phyloP scores from a whole-genome alignment of 768 basidiomycete species.

The Collybia sp. region DNA sequence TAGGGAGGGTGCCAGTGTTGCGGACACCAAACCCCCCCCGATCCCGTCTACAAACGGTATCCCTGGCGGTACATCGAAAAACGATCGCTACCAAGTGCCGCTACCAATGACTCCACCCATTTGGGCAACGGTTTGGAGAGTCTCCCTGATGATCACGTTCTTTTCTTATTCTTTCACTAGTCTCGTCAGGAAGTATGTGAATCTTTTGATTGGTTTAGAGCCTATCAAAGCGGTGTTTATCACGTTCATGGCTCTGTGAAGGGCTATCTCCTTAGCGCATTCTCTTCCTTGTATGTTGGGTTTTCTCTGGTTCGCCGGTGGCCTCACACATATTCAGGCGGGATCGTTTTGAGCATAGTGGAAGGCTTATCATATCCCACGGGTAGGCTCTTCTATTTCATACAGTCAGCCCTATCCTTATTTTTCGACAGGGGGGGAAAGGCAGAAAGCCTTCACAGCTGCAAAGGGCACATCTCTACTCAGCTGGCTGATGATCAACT shows the following conservation, averaged over 20 bases:
- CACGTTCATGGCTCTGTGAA: constrained; percentile 51
- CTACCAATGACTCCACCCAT: constrained; percentile 30
- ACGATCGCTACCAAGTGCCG: constrained; percentile 12
- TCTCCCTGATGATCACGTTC: not conserved
- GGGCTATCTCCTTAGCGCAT: constrained; percentile 75
- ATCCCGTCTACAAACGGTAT: too few species aligned
- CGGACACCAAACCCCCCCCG: too few species aligned
- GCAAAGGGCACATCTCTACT: constrained; percentile 31
- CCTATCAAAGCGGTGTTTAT: constrained; percentile 82
- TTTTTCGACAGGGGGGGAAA: constrained; percentile 57
- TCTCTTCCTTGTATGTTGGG: constrained; percentile 52
- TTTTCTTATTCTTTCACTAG: constrained; percentile 27
- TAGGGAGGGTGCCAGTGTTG: too few species aligned
- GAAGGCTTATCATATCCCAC: constrained; percentile 77
- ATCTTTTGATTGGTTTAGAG: constrained; percentile 67
- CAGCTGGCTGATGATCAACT: constrained; percentile 60
- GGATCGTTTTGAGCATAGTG: constrained; percentile 60
- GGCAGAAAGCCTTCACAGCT: constrained; percentile 48
- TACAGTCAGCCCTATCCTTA: not conserved
- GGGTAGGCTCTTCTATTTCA: constrained; percentile 45
- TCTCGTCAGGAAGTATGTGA: constrained; percentile 86
- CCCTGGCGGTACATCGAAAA: too few species aligned
- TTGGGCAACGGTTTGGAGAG: constrained; percentile 34
- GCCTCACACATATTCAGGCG: constrained; percentile 39
- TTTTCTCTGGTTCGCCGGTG: not conserved